Evolutionary conservation across 2,329 filamentous ascomycete genomes (phyloP), one percentile per base, ranked within the genome.

Genomic region (Aureobasidium namibiae): DNA sequence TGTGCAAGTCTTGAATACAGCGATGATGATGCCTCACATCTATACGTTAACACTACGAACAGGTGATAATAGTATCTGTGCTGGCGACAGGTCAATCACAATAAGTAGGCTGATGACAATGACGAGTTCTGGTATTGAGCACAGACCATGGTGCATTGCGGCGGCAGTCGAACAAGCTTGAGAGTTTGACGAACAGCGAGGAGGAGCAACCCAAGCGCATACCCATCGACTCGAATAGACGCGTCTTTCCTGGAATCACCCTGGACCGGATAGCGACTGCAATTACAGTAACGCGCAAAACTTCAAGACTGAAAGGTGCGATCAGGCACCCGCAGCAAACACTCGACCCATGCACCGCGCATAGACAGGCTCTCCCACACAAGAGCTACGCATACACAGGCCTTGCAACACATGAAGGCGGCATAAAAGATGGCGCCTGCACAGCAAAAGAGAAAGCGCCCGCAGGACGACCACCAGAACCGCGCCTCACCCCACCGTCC

Each of bases 371-470:
- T 29, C 26, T 29, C 26, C 9, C 26, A 29, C 4, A 5, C 26
- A 29, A 29, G 26, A 9, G 4, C 26, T n/a, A n/a, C n/a, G n/a
- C n/a, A 29, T 26, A 18, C 18, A 38, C 18, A 10, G 31, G 16
- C 48, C 23, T 5, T 45, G 13, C 49, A 13, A 39, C 34, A 39
- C 26, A 49, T 48, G 45, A 16, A 7, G 4, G 3, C 23, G 16
- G n/a, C 23, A 29, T 29, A 9, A 49, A 21, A 29, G 7, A 83
- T 83, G 81, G 74, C 79, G 70, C 79, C 77, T 64, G 71, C 71
- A 59, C 72, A 73, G 63, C 73, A 74, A 57, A 86, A 85, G 75
- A 76, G 82, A 63, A 85, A 85, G 75, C 75, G 78, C 61, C 73
- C 76, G 14, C 70, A 77, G 53, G 76, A 79, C 63, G 73, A 77